Conservation (phyloP, 75 land plant genomes). For the Pinus albicaulis region DNA sequence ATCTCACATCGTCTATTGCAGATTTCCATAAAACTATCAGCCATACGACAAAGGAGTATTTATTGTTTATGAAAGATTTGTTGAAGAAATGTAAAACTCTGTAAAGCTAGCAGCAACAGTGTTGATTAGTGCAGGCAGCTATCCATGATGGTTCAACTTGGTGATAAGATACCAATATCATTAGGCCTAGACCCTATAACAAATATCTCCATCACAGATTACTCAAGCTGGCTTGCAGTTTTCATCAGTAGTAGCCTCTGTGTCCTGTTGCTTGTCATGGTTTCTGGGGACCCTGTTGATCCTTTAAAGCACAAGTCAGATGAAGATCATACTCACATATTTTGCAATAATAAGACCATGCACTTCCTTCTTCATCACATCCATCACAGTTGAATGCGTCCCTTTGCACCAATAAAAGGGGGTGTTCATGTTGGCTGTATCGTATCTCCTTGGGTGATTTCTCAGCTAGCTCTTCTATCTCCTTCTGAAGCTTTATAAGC, state of each 20-base stretch:
- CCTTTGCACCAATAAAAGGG: conserved; percentile 19
- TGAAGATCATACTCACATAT: conserved; percentile 48
- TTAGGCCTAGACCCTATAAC: not conserved
- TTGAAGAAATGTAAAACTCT: too few relatives aligned
- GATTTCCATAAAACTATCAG: too few relatives aligned
- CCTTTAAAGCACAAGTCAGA: conserved; percentile 31
- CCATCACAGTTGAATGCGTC: conserved; percentile 28
- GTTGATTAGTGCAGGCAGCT: too few relatives aligned
- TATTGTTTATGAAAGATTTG: too few relatives aligned
- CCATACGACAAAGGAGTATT: too few relatives aligned
- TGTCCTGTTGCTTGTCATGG: not conserved
- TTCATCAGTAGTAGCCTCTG: not conserved
- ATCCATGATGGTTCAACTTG: too few relatives aligned
- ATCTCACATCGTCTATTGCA: too few relatives aligned
- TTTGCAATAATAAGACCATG: conserved; percentile 39
- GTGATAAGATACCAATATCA: not conserved
- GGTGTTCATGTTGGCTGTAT: conserved; percentile 30
- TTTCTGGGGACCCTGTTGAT: not conserved
- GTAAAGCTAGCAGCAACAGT: too few relatives aligned
- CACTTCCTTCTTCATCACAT: conserved; percentile 30
- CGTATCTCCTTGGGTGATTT: conserved; percentile 32
- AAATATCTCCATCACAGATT: conserved; percentile 3
- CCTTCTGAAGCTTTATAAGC: conserved; percentile 35
- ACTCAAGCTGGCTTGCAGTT: not conserved
- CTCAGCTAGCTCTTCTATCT: conserved; percentile 27